Evolutionary conservation across 345 rosid genomes (phyloP).

Genomic region (Mercurialis annua): DNA sequence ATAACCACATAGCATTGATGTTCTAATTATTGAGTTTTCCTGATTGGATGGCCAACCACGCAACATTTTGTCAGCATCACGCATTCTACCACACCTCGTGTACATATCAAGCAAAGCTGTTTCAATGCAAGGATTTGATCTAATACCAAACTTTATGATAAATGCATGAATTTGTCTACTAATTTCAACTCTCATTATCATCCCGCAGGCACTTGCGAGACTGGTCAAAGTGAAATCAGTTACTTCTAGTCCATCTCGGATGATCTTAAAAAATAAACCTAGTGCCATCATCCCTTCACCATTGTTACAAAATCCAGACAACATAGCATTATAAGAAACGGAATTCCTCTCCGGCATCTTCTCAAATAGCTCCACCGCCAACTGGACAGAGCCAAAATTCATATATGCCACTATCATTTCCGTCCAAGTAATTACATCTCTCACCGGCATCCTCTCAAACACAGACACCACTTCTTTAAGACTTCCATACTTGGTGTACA

Average conservation of each 20-base stretch:
- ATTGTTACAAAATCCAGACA: conserved; percentile 66
- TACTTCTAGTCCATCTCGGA: conserved; percentile 50
- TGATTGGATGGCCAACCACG: conserved; percentile 42
- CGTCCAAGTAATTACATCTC: conserved; percentile 65
- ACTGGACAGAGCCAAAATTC: conserved; percentile 61
- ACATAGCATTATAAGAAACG: conserved; percentile 60
- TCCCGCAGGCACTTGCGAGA: conserved; percentile 60
- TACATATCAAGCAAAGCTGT: conserved; percentile 79
- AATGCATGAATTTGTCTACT: conserved; percentile 80
- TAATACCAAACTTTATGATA: conserved; percentile 55
- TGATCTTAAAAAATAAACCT: conserved; percentile 49
- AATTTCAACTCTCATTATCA: conserved; percentile 35
- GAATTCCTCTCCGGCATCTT: conserved; percentile 60
- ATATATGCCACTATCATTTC: conserved; percentile 60
- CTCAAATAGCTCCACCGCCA: conserved; percentile 54
- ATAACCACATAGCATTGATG: conserved; percentile 78
- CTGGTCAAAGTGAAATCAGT: conserved; percentile 65
- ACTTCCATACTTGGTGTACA: conserved; percentile 53
- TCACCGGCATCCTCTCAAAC: conserved; percentile 47
- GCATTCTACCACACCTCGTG: conserved; percentile 73
- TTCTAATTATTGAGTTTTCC: conserved; percentile 44
- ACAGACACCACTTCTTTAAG: conserved; percentile 39
- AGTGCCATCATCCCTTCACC: conserved; percentile 48
- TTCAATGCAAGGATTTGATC: conserved; percentile 52
- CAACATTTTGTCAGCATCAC: conserved; percentile 67